Percentiles rank a stretch among this genome's conserved stretches.
These are phyloP conservation scores for Knufia fluminis DNA, from an alignment of 2,329 filamentous ascomycete species.

Conservation along the genomic window DNA sequence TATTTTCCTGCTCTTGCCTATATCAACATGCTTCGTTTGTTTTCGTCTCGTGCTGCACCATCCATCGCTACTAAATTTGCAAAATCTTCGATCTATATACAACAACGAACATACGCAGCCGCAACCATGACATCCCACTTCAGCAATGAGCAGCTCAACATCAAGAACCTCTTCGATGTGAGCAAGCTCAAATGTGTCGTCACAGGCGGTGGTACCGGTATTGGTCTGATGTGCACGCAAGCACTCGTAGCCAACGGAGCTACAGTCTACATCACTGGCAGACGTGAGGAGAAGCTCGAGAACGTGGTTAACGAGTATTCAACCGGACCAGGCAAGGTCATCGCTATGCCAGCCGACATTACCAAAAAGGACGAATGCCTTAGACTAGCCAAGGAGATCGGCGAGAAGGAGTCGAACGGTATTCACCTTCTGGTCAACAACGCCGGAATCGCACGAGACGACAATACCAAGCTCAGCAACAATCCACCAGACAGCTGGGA, in stretches of 20 bases:
- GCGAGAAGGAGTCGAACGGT: conserved; percentile 43
- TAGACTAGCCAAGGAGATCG: conserved; percentile 41
- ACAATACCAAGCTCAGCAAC: conserved; percentile 42
- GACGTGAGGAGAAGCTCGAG: conserved; percentile 25
- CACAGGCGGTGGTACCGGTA: conserved; percentile 27
- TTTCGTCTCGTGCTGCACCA: neutral
- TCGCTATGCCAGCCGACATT: conserved; percentile 40
- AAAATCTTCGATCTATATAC: neutral
- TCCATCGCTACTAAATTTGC: neutral
- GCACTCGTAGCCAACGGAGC: conserved; percentile 26
- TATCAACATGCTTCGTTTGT: conserved; percentile 3
- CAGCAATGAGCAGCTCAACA: conserved; percentile 18
- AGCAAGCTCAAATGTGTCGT: conserved; percentile 26
- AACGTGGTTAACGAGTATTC: conserved; percentile 34
- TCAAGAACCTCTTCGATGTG: conserved; percentile 25
- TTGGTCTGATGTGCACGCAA: conserved; percentile 26
- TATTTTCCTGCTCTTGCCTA: neutral
- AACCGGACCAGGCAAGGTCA: conserved; percentile 41
- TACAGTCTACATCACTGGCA: conserved; percentile 27
- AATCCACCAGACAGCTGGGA: conserved; percentile 40
- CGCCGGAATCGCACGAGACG: conserved; percentile 41
- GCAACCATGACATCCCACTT: conserved; percentile 8
- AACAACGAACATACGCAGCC: neutral
- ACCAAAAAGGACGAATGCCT: conserved; percentile 44
- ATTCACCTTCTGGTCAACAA: conserved; percentile 39